These are phyloP conservation scores for Pythium graminicola DNA, from an alignment of 352 stramenopile genomes.

Conservation along the genomic window DNA sequence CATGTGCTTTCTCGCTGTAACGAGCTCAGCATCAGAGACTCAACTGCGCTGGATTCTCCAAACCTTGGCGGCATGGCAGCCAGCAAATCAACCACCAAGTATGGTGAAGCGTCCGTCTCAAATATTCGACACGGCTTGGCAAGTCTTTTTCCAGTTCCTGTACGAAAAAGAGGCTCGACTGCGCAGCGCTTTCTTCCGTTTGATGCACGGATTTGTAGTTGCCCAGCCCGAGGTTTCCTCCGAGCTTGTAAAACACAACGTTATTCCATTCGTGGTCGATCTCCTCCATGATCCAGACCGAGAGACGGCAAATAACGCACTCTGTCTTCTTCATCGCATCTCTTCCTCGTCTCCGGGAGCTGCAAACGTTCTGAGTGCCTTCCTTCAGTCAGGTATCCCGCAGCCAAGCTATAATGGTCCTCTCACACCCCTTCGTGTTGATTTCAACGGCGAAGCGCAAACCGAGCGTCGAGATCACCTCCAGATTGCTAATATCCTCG, in stretches of 20 bases:
- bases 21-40: neutral
- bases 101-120: neutral
- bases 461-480: neutral
- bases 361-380: neutral
- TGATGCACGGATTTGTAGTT: neutral
- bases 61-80: neutral
- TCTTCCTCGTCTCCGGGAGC: neutral
- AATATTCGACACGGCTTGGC: neutral
- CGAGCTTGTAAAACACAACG: slow-evolving; percentile 1
- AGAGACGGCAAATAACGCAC: neutral
- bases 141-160: neutral
- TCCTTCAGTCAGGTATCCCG: neutral
- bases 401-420: neutral
- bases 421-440: neutral
- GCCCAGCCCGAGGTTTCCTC: neutral
- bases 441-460: neutral
- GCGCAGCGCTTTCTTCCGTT: neutral
- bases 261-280: neutral
- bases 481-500: slow-evolving; percentile 2
- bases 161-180: neutral
- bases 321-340: slow-evolving; percentile 1
- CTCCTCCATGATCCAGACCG: slow-evolving; percentile 2
- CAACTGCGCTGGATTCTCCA: neutral
- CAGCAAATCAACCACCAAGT: neutral
- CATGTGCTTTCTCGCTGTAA: neutral